Evolutionary conservation across 768 basidiomycete genomes (phyloP).

Genomic region (Boletus rubropictus): DNA sequence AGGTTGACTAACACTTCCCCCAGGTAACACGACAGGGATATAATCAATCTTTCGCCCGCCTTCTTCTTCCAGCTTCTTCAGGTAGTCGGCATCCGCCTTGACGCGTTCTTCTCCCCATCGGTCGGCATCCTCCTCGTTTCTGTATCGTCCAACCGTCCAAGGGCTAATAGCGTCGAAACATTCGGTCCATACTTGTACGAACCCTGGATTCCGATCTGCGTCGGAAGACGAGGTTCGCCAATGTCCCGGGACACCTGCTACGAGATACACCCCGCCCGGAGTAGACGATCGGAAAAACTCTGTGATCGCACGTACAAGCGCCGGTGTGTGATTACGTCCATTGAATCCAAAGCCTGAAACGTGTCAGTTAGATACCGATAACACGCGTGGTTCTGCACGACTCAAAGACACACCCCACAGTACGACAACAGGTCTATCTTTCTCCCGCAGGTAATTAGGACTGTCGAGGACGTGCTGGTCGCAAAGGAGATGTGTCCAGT

Average conservation of each 20-base stretch:
- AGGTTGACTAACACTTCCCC: constrained; percentile 60
- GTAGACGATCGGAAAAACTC: constrained; percentile 54
- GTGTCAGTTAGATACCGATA: neutral
- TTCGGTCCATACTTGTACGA: constrained; percentile 65
- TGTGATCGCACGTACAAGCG: constrained; percentile 48
- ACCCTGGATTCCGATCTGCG: constrained; percentile 62
- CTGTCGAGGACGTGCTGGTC: constrained; percentile 59
- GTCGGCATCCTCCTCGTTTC: constrained; percentile 55
- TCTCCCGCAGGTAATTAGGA: constrained; percentile 68
- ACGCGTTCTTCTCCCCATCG: constrained; percentile 56
- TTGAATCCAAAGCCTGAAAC: constrained; percentile 64
- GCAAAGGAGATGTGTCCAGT: constrained; percentile 68
- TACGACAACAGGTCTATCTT: constrained; percentile 63
- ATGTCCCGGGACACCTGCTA: constrained; percentile 64
- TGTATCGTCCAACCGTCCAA: constrained; percentile 76
- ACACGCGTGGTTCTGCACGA: neutral
- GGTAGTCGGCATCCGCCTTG: constrained; percentile 55
- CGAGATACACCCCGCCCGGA: constrained; percentile 69
- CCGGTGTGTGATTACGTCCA: constrained; percentile 55
- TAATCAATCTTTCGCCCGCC: constrained; percentile 60
- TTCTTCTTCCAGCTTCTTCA: constrained; percentile 45
- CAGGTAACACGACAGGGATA: constrained; percentile 78
- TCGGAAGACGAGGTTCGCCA: constrained; percentile 73
- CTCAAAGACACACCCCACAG: constrained; percentile 53
- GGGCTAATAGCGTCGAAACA: constrained; percentile 77